Percentiles rank a stretch among this genome's conserved stretches.
These are phyloP conservation scores for Emergomyces orientalis DNA, from an alignment of 2,329 filamentous ascomycete species.

Conservation along the genomic window DNA sequence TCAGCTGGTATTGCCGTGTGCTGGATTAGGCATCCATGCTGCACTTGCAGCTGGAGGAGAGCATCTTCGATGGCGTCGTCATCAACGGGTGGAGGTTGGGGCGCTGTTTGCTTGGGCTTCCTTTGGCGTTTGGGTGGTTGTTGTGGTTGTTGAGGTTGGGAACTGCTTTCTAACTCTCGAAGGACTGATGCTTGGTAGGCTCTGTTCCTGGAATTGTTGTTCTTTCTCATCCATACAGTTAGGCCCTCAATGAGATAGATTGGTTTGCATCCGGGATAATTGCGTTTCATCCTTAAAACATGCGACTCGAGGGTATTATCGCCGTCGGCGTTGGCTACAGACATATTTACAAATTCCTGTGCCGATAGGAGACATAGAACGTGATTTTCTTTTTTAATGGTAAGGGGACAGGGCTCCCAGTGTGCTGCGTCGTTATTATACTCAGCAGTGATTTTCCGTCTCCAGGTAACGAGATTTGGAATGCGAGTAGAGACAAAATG, in stretches of 20 bases:
- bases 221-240: conserved; percentile 56
- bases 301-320: conserved; percentile 49
- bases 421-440: conserved; percentile 53
- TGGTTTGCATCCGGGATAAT: conserved; percentile 46
- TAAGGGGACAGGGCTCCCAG: conserved; percentile 53
- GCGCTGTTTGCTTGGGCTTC: conserved; percentile 34
- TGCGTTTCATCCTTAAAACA: conserved; percentile 45
- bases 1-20: conserved; percentile 54
- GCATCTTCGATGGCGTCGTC: conserved; percentile 63
- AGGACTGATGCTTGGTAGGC: conserved; percentile 59
- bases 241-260: conserved; percentile 69
- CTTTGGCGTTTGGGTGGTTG: conserved; percentile 22
- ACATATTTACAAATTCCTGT: conserved; percentile 56
- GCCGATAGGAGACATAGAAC: conserved; percentile 54
- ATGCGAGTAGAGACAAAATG: conserved; percentile 31
- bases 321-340: conserved; percentile 30
- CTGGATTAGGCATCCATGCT: conserved; percentile 58
- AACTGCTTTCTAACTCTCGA: conserved; percentile 25
- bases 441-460: conserved; percentile 54
- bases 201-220: conserved; percentile 56
- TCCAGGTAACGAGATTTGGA: conserved; percentile 55
- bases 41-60: conserved; percentile 59
- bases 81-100: conserved; percentile 48
- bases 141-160: conserved; percentile 17
- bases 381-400: conserved; percentile 49